A percentile compares a stretch with the other conserved stretches of the same genome.
Evolutionary conservation across 352 stramenopile genomes (phyloP).

Genomic region (Pythium oligandrum): DNA sequence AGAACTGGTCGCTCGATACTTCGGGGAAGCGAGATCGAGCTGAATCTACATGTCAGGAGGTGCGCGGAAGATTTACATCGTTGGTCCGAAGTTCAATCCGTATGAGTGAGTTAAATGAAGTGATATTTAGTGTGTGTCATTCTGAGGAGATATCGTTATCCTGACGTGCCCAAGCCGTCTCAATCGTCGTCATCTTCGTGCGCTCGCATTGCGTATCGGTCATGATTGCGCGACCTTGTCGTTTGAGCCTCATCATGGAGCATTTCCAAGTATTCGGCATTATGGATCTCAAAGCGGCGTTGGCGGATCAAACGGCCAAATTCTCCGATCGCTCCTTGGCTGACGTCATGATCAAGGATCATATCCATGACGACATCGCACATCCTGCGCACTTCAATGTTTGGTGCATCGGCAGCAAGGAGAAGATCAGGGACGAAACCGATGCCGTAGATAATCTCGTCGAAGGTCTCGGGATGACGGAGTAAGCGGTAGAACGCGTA

Average conservation of each 20-base stretch:
- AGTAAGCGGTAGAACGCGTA: slow-evolving; percentile 80
- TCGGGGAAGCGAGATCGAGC: too few relatives aligned
- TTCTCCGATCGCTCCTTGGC: slow-evolving; percentile 53
- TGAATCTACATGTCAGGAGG: too few relatives aligned
- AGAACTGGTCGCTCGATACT: slow-evolving; percentile 6
- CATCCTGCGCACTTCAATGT: slow-evolving; percentile 83
- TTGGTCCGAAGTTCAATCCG: too few relatives aligned
- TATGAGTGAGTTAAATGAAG: too few relatives aligned
- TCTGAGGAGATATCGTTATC: too few relatives aligned
- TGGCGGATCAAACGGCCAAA: slow-evolving; percentile 78
- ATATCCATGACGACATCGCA: slow-evolving; percentile 85
- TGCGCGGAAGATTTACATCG: too few relatives aligned
- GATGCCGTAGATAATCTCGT: slow-evolving; percentile 72
- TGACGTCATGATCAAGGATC: slow-evolving; percentile 76
- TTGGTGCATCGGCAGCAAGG: slow-evolving; percentile 64
- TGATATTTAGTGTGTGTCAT: too few relatives aligned
- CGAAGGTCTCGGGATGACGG: slow-evolving; percentile 67
- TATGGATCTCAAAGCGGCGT: slow-evolving; percentile 83
- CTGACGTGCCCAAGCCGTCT: too few relatives aligned
- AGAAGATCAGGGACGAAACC: slow-evolving; percentile 75
- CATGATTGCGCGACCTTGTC: slow-evolving; percentile 4
- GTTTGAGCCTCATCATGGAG: slow-evolving; percentile 44
- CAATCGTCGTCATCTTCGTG: slow-evolving; percentile 23
- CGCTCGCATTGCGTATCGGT: slow-evolving; percentile 17
- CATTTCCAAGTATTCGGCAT: slow-evolving; percentile 85